Evolutionary conservation across 169 alveolate species (phyloP), one percentile per base, ranked within the genome.

Genomic region (Cryptosporidium parvum): DNA sequence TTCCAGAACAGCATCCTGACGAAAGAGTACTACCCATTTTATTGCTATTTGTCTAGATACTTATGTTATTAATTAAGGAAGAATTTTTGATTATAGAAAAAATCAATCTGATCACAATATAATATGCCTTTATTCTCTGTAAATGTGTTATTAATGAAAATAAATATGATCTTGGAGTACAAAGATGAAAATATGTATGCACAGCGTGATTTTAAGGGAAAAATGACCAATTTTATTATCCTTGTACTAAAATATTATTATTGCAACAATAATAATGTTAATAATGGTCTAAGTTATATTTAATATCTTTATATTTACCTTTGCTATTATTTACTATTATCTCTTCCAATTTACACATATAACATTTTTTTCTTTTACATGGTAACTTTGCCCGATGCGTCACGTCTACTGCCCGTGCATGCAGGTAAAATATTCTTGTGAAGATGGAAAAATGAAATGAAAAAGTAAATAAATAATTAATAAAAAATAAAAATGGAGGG

Each of bases 1-100:
- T 80, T 39, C 89, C 89, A 48, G 75, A 59, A 51, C 89, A 80
- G 59, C 89, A 80, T 29, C 75, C 89, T 62, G 68, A 21, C 18
- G 89, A 59, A 65, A 80, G 4, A 39, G 52, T 3, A 37, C 12
- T 61, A 12, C 89, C 89, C 89, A 80, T 80, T 39, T 56, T 35
- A 21, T 26, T 16, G 35, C 35, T 56, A 56, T 26, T 56, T 26
- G 37, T 56, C 35, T n/a, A 23, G 67, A 53, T n/a, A 42, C 48
- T 48, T 48, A 0, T 56, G 67, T 26, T 56, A 16, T 56, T 4
- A 23, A 56, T 56, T n/a, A 26, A 56, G 35, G 67, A 56, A 56
- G 23, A n/a, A 56, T 9, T n/a, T 26, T 56, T 6, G 2, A 26
- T 26, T 56, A 6, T 48, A 10, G 26, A 53, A 37, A 26, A n/a